Evolutionary conservation across 306 rosid genomes (phyloP), one percentile per base, ranked within the genome.

Genomic region (Lithocarpus polystachyus): DNA sequence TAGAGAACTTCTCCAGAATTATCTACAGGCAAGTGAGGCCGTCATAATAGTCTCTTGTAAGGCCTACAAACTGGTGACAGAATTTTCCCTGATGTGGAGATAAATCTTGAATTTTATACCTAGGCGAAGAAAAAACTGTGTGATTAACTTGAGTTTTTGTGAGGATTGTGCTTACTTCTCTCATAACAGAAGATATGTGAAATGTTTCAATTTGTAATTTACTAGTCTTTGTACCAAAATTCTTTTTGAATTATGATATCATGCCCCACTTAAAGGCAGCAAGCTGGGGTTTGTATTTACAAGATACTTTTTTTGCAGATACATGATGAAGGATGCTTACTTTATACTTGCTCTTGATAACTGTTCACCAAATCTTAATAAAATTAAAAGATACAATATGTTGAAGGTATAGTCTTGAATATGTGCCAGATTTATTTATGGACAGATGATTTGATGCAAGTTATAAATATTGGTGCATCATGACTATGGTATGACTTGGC

Each of bases 391-490:
- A 75, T 78, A 67, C 35, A 22, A 62, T n/a, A 43, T 79, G 60
- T 35, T 40, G 29, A 79, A 74, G 79, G 73, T 82, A 82, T 72
- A 40, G 56, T 71, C 33, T 76, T 70, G 81, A 23, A 74, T 79
- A 73, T 81, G 48, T 54, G 55, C 68, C 68, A 26, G 26, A 80
- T 75, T 68, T 79, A 77, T 80, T 72, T 24, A 74, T 82, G 8
- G 80, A 75, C 77, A 80, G 79, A 70, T 22, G 24, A 56, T 84
- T 73, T 87, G 79, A 67, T 57, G 78, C 81, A 74, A 79, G 74
- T 83, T 72, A 85, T 71, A 84, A 67, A 73, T 77, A 84, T 84
- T 79, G 88, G 74, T 86, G 77, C 87, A 54, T 84, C 74, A 48
- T 65, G 61, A 82, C 77, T 56, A 82, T 74, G 86, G 81, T 84